Base-by-base conservation (phyloP, 129 eudicot species). In the Logfia minima region DNA sequence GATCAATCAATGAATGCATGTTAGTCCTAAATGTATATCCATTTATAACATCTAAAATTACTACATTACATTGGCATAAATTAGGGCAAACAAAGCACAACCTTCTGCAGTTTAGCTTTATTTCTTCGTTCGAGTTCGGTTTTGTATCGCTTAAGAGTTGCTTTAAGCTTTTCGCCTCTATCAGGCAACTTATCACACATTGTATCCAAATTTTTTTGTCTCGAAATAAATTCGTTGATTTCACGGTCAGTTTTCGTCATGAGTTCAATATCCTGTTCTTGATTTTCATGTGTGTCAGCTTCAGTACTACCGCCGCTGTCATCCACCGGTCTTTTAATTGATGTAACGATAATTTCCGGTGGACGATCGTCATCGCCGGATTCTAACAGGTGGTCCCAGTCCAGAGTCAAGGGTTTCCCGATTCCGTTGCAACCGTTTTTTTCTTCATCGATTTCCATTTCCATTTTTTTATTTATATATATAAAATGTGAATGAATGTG, bases 161-260 rank as follows among this genome's bases (percentile, higher is more conserved):
- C 77, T 75, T 14, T 68, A 4, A 84, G 51, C 73, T 82, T 90
- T 26, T 77, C 85, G 66, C 96, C 96, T 6, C 74, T 77, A 67
- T 90, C 96, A 21, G 81, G 66, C 80, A 87, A 69, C 28, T 18
- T 81, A 14, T 1, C 7, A 43, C n/a, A 17, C 4, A 72, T 0
- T 13, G 5, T 6, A 2, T 0, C 5, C 63, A 32, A 5, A 0
- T 74, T 2, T 13, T 14, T 70, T 22, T 73, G 4, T 63, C 83
- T 76, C 3, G 28, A 60, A 22, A 81, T 45, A 35, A 16, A 0
- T 2, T 68, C 70, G 2, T 4, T 61, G 3, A 89, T 72, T 35
- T 80, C 77, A 22, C 28, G 19, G 7, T 80, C 84, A 8, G 83
- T 39, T 70, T 80, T 66, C 7, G 1, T 10, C 61, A 32, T 34